Percentiles rank a stretch among this genome's conserved stretches.
Conservation (phyloP, 768 basidiomycete genomes). For the Austroboletus festivus region DNA sequence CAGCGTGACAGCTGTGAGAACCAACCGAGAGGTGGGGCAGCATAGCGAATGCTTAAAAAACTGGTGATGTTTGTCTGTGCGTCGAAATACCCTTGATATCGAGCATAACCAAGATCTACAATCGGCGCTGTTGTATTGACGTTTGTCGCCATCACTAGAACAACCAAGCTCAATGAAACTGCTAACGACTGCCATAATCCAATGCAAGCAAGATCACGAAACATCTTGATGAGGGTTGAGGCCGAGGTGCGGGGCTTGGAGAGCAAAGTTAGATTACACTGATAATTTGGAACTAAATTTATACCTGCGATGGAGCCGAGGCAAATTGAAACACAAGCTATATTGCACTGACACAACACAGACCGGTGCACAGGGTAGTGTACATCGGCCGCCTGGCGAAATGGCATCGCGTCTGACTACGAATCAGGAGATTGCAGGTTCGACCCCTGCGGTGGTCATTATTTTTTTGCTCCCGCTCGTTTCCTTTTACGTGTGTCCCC, state of each 20-base stretch:
- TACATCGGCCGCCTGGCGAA: slow-evolving; percentile 81
- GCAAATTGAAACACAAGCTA: too few relatives aligned
- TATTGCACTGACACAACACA: too few relatives aligned
- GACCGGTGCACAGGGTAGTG: too few relatives aligned
- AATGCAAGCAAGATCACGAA: neutral
- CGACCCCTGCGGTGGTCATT: slow-evolving; percentile 58
- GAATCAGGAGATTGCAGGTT: slow-evolving; percentile 94
- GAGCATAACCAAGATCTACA: slow-evolving; percentile 30
- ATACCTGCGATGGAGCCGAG: too few relatives aligned
- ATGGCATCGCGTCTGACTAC: slow-evolving; percentile 93
- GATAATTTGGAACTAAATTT: too few relatives aligned
- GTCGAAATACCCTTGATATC: slow-evolving; percentile 29
- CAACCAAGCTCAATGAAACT: neutral
- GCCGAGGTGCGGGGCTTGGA: too few relatives aligned
- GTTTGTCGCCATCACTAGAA: neutral
- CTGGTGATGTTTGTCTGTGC: slow-evolving; percentile 17
- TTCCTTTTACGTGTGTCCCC: too few relatives aligned
- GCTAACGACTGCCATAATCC: neutral
- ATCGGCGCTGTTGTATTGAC: slow-evolving; percentile 1
- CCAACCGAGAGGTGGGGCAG: slow-evolving; percentile 45
- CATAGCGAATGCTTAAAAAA: slow-evolving; percentile 40
- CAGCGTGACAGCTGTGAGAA: neutral
- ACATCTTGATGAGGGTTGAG: neutral
- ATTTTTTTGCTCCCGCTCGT: too few relatives aligned
- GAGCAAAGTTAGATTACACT: too few relatives aligned